These are phyloP conservation scores for Echites panduratus DNA, from an alignment of 257 asterid genomes.

Conservation along the genomic window DNA sequence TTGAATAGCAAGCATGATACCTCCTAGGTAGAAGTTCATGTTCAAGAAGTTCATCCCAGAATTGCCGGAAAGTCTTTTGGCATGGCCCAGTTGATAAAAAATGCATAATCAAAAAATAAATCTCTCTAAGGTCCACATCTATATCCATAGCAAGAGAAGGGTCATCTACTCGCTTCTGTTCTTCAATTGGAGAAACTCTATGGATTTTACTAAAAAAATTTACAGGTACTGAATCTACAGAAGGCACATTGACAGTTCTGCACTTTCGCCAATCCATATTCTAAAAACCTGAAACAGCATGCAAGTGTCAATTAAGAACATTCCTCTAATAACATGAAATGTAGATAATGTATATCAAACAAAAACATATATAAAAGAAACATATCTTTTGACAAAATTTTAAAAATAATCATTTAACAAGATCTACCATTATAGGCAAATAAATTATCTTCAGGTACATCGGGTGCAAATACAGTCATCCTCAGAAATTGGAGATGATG, in stretches of 20 bases:
- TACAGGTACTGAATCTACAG: conserved; percentile 38
- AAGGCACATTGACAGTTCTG: conserved; percentile 33
- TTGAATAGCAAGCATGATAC: conserved; percentile 83
- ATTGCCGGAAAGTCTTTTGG: conserved; percentile 55
- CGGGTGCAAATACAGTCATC: background rate
- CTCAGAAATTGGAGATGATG: background rate
- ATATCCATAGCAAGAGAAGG: conserved; percentile 41
- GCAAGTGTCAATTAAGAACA: background rate
- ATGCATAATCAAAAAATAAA: conserved; percentile 86
- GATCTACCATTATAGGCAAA: background rate
- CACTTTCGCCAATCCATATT: conserved; percentile 55
- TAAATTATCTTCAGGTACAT: background rate
- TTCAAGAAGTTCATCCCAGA: conserved; percentile 68
- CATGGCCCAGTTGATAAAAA: conserved; percentile 93
- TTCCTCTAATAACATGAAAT: background rate
- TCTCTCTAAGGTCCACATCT: conserved; percentile 73
- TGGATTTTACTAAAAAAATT: conserved; percentile 40
- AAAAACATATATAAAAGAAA: background rate
- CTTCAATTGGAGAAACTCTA: conserved; percentile 45
- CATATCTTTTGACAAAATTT: background rate
- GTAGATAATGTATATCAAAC: background rate
- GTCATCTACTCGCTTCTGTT: conserved; percentile 44
- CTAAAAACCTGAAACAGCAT: conserved; percentile 5
- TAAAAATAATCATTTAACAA: background rate
- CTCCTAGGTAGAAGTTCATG: conserved; percentile 91